These are phyloP conservation scores for Streptanthus diversifolius DNA, from an alignment of 345 rosid genomes.

Conservation along the genomic window DNA sequence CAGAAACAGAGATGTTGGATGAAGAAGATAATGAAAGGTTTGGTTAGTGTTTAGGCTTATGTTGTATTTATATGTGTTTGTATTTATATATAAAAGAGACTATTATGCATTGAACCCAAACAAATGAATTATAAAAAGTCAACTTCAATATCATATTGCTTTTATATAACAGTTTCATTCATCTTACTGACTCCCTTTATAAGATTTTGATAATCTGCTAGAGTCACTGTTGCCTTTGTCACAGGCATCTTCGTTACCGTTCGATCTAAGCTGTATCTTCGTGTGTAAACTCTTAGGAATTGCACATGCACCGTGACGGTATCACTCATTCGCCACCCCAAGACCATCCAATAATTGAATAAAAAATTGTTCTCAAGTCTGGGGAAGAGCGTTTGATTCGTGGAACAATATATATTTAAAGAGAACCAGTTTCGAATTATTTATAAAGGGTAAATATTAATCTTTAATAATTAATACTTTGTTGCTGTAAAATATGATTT, in stretches of 20 bases:
- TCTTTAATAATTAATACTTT: background rate
- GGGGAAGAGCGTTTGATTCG: constrained; percentile 30
- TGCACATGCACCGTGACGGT: constrained; percentile 24
- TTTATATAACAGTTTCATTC: constrained; percentile 28
- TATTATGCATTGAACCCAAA: constrained; percentile 28
- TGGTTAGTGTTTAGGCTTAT: constrained; percentile 22
- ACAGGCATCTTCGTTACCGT: constrained; percentile 30
- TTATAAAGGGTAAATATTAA: background rate
- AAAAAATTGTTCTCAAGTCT: constrained; percentile 5
- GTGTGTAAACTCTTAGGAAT: background rate
- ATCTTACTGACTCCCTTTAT: constrained; percentile 26
- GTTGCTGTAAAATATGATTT: background rate
- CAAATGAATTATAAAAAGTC: constrained; percentile 19
- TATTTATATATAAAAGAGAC: constrained; percentile 14
- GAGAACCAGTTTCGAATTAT: background rate
- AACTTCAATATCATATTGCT: constrained; percentile 29
- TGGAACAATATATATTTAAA: background rate
- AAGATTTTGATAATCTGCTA: constrained; percentile 27
- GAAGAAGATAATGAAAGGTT: constrained; percentile 14
- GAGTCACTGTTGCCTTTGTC: background rate
- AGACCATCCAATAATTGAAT: constrained; percentile 30
- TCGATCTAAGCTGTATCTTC: constrained; percentile 6
- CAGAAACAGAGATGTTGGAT: background rate
- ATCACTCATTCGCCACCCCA: constrained; percentile 33
- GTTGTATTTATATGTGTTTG: constrained; percentile 24